A percentile compares a stretch with the other conserved stretches of the same genome.
Conservation (phyloP, 2,329 filamentous ascomycete genomes). For the Colletotrichum eremochloae region DNA sequence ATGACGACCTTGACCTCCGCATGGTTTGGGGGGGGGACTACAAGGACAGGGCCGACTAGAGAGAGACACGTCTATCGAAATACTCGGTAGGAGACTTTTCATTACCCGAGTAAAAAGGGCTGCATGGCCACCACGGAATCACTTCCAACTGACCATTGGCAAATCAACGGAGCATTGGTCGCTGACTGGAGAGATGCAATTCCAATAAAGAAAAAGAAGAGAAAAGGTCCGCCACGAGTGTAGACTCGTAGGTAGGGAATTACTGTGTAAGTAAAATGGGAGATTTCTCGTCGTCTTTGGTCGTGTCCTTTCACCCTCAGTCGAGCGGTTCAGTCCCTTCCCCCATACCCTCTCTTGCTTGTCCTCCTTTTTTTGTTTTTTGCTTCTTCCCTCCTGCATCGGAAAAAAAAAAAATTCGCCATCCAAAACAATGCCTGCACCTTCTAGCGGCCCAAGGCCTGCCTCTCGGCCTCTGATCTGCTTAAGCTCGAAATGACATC, state of each 20-base stretch:
- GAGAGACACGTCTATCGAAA: not conserved
- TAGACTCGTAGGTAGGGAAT: conserved; percentile 24
- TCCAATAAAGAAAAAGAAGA: too few relatives aligned
- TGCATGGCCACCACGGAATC: not conserved
- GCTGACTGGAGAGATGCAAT: not conserved
- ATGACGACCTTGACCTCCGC: not conserved
- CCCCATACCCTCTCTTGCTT: not conserved
- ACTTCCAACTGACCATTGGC: not conserved
- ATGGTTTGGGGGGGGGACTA: too few relatives aligned
- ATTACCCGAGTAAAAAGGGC: not conserved
- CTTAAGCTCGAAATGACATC: conserved; percentile 11
- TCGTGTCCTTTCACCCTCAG: conserved; percentile 11
- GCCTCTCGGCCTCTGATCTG: not conserved
- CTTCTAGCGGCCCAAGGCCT: not conserved
- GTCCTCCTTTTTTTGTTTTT: conserved; percentile 19
- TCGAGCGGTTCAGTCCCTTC: conserved; percentile 10
- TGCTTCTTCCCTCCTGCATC: not conserved
- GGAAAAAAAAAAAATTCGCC: conserved; percentile 7
- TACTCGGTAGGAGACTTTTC: not conserved
- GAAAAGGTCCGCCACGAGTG: not conserved
- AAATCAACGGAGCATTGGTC: not conserved
- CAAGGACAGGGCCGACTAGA: not conserved
- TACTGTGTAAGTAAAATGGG: conserved; percentile 33
- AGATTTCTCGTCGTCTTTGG: conserved; percentile 19
- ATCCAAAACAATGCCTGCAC: conserved; percentile 19